These are phyloP conservation scores for Phialophora chinensis DNA, from an alignment of 2,329 filamentous ascomycete genomes.

Conservation along the genomic window DNA sequence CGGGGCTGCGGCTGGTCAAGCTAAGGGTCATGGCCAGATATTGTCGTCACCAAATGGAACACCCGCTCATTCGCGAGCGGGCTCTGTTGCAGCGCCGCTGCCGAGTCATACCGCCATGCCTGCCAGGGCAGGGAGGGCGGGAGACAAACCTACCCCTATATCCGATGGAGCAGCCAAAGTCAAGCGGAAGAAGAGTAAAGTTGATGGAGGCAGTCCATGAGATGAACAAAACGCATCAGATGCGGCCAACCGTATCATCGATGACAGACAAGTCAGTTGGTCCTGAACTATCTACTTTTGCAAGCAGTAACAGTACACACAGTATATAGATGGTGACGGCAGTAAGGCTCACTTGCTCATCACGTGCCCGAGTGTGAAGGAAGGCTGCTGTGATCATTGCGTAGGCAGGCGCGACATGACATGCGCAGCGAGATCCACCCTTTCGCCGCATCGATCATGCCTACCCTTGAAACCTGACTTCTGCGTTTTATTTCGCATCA, in stretches of 20 bases:
- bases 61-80: slow-evolving; percentile 29
- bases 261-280: neutral
- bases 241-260: neutral
- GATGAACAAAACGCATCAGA: neutral
- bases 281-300: no score
- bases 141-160: slow-evolving; percentile 14
- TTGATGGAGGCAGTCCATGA: slow-evolving; percentile 28
- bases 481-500: neutral
- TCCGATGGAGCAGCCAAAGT: slow-evolving; percentile 24
- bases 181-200: slow-evolving; percentile 34
- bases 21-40: slow-evolving; percentile 16
- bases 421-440: neutral
- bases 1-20: slow-evolving; percentile 11
- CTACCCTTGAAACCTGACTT: neutral
- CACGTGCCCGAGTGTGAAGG: neutral
- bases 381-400: slow-evolving; percentile 10
- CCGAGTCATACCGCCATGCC: neutral
- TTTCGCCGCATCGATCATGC: slow-evolving; percentile 17
- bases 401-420: slow-evolving; percentile 11
- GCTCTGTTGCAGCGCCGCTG: slow-evolving; percentile 23
- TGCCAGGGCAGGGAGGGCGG: slow-evolving; percentile 9
- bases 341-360: neutral
- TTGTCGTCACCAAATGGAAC: slow-evolving; percentile 12
- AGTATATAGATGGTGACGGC: neutral
- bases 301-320: neutral